Percentiles rank a stretch among this genome's conserved stretches.
Conservation (phyloP, 305 asterid species). For the Andrographis paniculata region DNA sequence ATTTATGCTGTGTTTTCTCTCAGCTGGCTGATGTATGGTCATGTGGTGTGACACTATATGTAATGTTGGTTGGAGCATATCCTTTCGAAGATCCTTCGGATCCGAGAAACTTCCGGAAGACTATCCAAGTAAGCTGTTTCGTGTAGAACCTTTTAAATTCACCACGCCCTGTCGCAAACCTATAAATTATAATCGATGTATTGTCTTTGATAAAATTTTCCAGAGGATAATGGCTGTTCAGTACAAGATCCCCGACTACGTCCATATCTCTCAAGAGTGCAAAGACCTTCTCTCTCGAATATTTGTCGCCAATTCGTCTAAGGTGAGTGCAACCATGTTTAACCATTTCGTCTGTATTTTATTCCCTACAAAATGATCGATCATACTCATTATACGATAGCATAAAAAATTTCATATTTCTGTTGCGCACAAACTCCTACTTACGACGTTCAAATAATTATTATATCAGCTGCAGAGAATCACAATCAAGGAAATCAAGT, state of each 20-base stretch:
- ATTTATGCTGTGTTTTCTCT: constrained; percentile 18
- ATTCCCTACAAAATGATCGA: background rate
- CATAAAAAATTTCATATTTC: too few relatives aligned
- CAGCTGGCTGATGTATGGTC: constrained; percentile 99
- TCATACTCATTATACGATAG: background rate
- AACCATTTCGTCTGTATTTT: background rate
- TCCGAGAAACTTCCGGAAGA: constrained; percentile 91
- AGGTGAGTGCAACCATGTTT: constrained; percentile 37
- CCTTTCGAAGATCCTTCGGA: constrained; percentile 97
- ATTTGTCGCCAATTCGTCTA: constrained; percentile 67
- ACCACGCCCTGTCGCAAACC: too few relatives aligned
- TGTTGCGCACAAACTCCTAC: background rate
- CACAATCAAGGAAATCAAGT: constrained; percentile 71
- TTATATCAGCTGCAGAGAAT: constrained; percentile 55
- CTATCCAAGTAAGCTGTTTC: constrained; percentile 61
- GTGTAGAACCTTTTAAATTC: too few relatives aligned
- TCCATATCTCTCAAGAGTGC: constrained; percentile 88
- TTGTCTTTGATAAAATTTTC: constrained; percentile 18
- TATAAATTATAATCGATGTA: background rate
- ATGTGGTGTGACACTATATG: constrained; percentile 93
- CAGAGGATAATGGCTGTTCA: constrained; percentile 95
- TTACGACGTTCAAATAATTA: background rate
- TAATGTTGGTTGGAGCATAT: constrained; percentile 97
- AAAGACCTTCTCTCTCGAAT: constrained; percentile 93
- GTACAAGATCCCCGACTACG: constrained; percentile 94